phyloP scores from a whole-genome alignment of 2,329 filamentous ascomycete species.

The Chaetothyriales sp. region DNA sequence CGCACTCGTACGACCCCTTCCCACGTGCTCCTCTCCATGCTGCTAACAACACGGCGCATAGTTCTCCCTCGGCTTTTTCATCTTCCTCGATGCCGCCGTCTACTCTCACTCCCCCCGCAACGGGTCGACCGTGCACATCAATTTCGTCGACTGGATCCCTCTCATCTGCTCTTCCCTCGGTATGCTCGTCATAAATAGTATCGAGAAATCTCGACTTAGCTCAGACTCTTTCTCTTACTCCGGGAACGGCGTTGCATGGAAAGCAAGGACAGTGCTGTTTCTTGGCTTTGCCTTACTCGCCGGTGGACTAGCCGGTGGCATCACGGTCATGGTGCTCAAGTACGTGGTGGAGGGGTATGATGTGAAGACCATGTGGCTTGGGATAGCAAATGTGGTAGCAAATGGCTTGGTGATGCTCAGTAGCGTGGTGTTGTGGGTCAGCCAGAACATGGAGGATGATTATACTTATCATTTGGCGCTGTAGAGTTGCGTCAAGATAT shows the following conservation, averaged over 20 bases:
- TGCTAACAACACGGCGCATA: conserved; percentile 20
- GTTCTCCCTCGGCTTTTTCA: conserved; percentile 59
- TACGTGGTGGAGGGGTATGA: conserved; percentile 48
- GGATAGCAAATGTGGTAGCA: conserved; percentile 51
- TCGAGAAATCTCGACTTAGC: conserved; percentile 52
- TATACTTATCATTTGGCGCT: conserved; percentile 57
- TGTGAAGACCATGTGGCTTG: conserved; percentile 52
- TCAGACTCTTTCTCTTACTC: conserved; percentile 53
- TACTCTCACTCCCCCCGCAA: conserved; percentile 51
- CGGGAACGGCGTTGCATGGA: conserved; percentile 56
- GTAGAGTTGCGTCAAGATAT: conserved; percentile 21
- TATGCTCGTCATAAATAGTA: conserved; percentile 60
- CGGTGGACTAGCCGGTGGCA: conserved; percentile 52
- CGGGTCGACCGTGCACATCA: conserved; percentile 49
- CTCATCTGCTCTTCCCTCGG: conserved; percentile 55
- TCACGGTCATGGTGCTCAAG: conserved; percentile 55
- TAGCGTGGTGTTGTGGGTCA: conserved; percentile 53
- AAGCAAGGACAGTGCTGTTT: conserved; percentile 54
- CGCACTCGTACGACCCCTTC: conserved; percentile 42
- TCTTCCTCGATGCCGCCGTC: conserved; percentile 52
- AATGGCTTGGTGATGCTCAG: conserved; percentile 55
- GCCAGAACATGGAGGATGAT: conserved; percentile 60
- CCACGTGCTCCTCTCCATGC: not conserved
- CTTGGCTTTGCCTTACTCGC: conserved; percentile 57
- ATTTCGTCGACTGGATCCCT: conserved; percentile 60